Base-by-base conservation (phyloP, 202 grass and related monocot genomes). In the Bolboschoenoplectus hybrid region DNA sequence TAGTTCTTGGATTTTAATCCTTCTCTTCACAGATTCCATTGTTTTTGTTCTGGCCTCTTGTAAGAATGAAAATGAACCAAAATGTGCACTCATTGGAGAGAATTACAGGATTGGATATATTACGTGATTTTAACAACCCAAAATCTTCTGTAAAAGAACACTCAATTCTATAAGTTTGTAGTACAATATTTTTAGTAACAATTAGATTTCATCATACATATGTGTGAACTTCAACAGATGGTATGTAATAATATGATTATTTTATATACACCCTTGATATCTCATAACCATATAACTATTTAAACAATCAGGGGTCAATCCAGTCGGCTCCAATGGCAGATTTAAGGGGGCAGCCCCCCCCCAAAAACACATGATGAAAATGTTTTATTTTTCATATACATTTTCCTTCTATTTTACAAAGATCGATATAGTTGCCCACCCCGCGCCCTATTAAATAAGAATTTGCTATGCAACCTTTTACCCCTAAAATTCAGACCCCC, bases 1-100 rank as follows among this genome's bases (percentile, higher is more conserved):
- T 74, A 74, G 50, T 50, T 26, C n/a, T 74, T 74, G 17, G 13
- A 73, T 47, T 73, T 73, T 20, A 73, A 49, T 49, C 43, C 14
- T 26, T 73, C 70, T 11, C 70, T 26, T 74, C 44, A 32, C 70
- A 50, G 63, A 65, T 74, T 16, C 26, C 70, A 12, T 51, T 6
- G 4, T 26, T 50, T 69, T 51, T 12, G 34, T 67, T 39, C 34
- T 12, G 0, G 4, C 12, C 34, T 67, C 63, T 9, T 6, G 19
- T 74, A 26, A 74, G 71, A 32, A 74, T 74, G 46, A 50, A 32
- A 74, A 50, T 50, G 46, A 72, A 47, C 68, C 40, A 74, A 34
- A 51, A 74, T 51, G 17, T 74, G 9, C 45, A 51, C 5, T 52
- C 36, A 19, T 53, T 36, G 32, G 46, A 53, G 72, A 36, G 39